phyloP scores from a whole-genome alignment of 225 moss, liverwort and hornwort genomes.

The Physcomitrium patens region DNA sequence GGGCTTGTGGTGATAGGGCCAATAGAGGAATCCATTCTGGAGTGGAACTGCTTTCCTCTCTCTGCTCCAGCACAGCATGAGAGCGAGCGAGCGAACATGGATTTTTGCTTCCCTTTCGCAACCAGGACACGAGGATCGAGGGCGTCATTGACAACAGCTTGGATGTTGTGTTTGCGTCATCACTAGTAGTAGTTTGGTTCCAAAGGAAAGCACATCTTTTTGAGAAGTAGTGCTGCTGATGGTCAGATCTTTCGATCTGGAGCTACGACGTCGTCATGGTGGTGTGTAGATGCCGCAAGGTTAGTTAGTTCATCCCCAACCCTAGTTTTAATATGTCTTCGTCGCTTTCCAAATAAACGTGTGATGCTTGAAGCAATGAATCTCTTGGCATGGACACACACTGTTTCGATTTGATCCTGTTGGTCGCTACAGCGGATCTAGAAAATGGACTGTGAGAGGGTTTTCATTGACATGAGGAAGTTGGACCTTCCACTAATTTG shows the following conservation, averaged over 20 bases:
- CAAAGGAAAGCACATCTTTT: neutral
- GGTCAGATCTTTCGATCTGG: slow-evolving; percentile 29
- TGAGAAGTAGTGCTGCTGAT: neutral
- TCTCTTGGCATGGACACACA: neutral
- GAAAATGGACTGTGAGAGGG: neutral
- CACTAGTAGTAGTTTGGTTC: neutral
- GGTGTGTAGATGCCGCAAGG: slow-evolving; percentile 99
- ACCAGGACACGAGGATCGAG: slow-evolving; percentile 9
- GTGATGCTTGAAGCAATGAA: neutral
- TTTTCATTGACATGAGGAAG: neutral
- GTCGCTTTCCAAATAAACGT: neutral
- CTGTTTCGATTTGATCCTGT: neutral
- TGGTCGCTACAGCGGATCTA: neutral
- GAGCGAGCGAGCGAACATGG: too few relatives aligned
- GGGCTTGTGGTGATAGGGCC: neutral
- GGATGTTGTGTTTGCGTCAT: neutral
- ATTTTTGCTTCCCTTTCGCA: neutral
- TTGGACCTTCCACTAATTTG: neutral
- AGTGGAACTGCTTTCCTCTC: neutral
- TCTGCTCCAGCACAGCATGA: neutral
- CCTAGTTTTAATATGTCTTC: neutral
- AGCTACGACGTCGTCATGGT: slow-evolving; percentile 72
- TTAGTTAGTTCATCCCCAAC: slow-evolving; percentile 34
- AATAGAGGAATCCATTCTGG: neutral
- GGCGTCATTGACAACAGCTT: neutral